Evolutionary conservation across 495 filamentous ascomycete species (phyloP).

Genomic region (Aspergillus cavernicola): DNA sequence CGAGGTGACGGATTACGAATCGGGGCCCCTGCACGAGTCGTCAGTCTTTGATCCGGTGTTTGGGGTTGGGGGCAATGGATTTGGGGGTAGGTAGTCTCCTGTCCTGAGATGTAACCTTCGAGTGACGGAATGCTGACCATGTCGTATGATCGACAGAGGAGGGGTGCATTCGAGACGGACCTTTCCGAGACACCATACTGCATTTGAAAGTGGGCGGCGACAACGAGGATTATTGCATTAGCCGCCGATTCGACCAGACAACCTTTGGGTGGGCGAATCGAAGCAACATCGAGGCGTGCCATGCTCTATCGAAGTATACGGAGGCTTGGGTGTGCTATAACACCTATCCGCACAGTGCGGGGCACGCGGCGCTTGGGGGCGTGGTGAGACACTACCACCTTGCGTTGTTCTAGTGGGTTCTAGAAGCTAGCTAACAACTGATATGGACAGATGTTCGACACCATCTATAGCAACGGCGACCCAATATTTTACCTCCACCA

Average conservation of each 20-base stretch:
- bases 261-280: neutral
- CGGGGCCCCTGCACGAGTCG: neutral
- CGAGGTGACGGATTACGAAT: neutral
- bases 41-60: neutral
- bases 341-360: constrained; percentile 1
- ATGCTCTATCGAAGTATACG: neutral
- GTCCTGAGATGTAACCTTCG: neutral
- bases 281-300: neutral
- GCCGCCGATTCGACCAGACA: neutral
- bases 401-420: too few relatives aligned
- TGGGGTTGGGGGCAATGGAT: constrained; percentile 5
- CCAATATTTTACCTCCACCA: constrained; percentile 8
- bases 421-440: neutral
- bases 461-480: constrained; percentile 1
- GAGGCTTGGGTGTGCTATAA: constrained; percentile 7
- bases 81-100: neutral
- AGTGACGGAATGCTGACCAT: neutral
- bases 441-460: neutral
- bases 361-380: neutral
- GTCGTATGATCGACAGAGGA: neutral
- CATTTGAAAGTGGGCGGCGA: neutral
- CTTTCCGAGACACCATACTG: neutral
- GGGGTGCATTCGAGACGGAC: neutral
- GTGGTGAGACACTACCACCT: constrained; percentile 1
- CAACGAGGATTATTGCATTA: neutral